Evolutionary conservation across 2,329 filamentous ascomycete genomes (phyloP).

Genomic region (Allantophomopsis lycopodina): DNA sequence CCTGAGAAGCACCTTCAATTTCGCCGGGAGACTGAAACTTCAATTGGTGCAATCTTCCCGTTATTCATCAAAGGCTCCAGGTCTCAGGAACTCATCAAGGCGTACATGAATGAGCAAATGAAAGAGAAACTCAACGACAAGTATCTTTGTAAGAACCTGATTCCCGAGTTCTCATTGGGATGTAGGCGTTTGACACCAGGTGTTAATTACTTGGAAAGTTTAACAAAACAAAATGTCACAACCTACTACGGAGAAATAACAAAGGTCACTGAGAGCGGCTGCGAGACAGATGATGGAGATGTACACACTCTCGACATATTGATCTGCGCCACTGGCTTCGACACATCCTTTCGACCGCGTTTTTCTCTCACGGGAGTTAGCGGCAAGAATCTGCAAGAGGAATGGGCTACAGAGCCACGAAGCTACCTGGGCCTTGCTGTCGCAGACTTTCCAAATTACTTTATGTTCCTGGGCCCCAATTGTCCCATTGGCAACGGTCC

Average conservation of each 20-base stretch:
- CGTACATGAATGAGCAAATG: too few species aligned
- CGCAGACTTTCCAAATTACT: constrained; percentile 53
- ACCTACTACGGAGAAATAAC: constrained; percentile 43
- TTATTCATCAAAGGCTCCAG: too few species aligned
- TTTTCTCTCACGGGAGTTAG: too few species aligned
- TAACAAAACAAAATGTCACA: constrained; percentile 44
- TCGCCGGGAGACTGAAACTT: constrained; percentile 36
- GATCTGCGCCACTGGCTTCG: constrained; percentile 56
- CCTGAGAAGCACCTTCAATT: constrained; percentile 46
- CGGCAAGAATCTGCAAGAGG: constrained; percentile 15
- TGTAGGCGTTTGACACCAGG: constrained; percentile 53
- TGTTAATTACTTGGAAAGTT: constrained; percentile 53
- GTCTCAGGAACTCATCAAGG: too few species aligned
- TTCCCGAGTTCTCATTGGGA: constrained; percentile 49
- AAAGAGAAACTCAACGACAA: too few species aligned
- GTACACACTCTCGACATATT: constrained; percentile 43
- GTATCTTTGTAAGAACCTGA: constrained; percentile 25
- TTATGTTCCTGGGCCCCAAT: constrained; percentile 50
- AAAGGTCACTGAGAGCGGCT: constrained; percentile 44
- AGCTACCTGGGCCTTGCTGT: constrained; percentile 52
- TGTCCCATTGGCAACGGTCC: constrained; percentile 21
- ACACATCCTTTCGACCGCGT: constrained; percentile 32
- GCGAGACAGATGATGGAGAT: constrained; percentile 42
- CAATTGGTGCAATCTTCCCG: too few species aligned
- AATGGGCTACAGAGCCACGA: constrained; percentile 48